Evolutionary conservation across 2,329 filamentous ascomycete species (phyloP), one percentile per base, ranked within the genome.

Genomic region (Ascochyta lentis): DNA sequence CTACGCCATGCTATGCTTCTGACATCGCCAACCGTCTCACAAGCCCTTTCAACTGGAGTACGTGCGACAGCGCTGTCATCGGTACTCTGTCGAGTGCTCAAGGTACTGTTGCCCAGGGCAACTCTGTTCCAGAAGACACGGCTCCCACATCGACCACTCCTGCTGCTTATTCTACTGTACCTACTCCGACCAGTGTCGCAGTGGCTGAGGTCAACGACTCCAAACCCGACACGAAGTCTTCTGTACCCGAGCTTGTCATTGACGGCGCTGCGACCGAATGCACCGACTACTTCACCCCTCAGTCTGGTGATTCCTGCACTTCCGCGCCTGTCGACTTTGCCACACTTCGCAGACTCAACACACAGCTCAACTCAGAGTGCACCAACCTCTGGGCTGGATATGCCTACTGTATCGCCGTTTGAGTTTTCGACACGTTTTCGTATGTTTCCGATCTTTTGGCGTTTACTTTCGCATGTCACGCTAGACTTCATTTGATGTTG

Each of bases 21-120:
- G 82, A 84, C 58, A 72, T 84, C 59, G 82, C 83, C 43, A 83
- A 82, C 63, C 72, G 80, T 40, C 68, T 82, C 38, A 68, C 15
- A 77, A 79, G 12, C 69, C 70, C 34, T 35, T 61, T 60, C 22
- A 49, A 55, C 9, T 44, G 37, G 27, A 59, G 58, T 42, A n/a
- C 22, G 13, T 71, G 69, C 53, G 52, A 65, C 38, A 52, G 39
- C 19, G 54, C 53, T 24, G 33, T 48, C 19, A 40, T 57, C n/a
- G 44, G 46, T 8, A 46, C 41, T 3, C 53, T 55, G 1, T 40
- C 41, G 5, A 42, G 53, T 33, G 42, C 53, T 13, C 53, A 55
- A 22, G 52, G 42, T 12, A 46, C 43, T 41, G 47, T 42, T 5
- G 22, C 29, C 34, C 37, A 42, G 23, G 31, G 16, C 33, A 45